Base-by-base conservation (phyloP, 2,329 filamentous ascomycete species). In the Fusarium sulawesiense region DNA sequence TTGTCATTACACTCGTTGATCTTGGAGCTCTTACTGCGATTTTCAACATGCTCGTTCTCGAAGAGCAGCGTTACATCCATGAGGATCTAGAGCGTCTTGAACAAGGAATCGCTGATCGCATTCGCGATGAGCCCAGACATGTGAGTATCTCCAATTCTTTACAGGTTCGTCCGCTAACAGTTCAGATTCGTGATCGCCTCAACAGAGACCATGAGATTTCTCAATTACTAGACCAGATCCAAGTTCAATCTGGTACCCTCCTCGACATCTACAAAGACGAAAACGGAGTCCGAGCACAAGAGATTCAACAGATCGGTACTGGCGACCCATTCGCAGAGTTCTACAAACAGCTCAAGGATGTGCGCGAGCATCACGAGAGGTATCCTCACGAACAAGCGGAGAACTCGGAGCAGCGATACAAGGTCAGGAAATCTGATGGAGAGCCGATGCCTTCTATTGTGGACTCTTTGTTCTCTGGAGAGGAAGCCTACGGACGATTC, bases 71-170 rank as follows among this genome's bases (percentile, higher is more conserved):
- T 75, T 94, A 93, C 76, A 89, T 98, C 75, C 94, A 98, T 76
- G 96, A 99, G 88, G 96, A 99, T 82, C 84, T 99, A 53, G 96
- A 99, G 86, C 91, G 96, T 70, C 88, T 99, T 64, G 96, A 99
- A 82, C 93, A 97, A 80, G 96, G 93, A 56, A 92, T 98, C 76
- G 92, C 93, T 57, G 94, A 98, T 82, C 92, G 94, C 76, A 89
- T 97, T 65, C 87, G 90, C 68, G 93, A 98, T 72, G 94, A 98
- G 71, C 94, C 95, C 47, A 93, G 92, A 81, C 92, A 95, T 80
- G 93, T 94, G 84, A 80, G 90, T 84, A 56, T 30, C 37, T 21
- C 18, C 20, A 47, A 34, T 20, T 29, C 18, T 23, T 18, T 41
- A n/a, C n/a, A n/a, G n/a, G 23, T 25, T 32, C 41, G 9, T 56